Percentiles rank a stretch among this genome's conserved stretches.
These are phyloP conservation scores for Massariosphaeria phaeospora DNA, from an alignment of 495 filamentous ascomycete species.

Conservation along the genomic window DNA sequence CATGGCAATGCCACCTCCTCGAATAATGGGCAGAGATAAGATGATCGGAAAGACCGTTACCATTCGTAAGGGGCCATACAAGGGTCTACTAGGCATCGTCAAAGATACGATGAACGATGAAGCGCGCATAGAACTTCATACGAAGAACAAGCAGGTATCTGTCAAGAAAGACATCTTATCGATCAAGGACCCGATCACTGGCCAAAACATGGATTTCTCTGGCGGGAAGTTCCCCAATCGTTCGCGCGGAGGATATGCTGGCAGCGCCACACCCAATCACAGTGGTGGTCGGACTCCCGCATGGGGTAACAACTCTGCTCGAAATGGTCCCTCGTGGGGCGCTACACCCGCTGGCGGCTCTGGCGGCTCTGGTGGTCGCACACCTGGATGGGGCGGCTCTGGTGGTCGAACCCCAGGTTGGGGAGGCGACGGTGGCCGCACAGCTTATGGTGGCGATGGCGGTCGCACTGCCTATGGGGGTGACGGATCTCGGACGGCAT, in stretches of 20 bases:
- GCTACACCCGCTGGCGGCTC: too few relatives aligned
- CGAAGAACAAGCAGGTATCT: constrained; percentile 79
- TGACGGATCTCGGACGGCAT: constrained; percentile 38
- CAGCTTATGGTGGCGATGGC: constrained; percentile 56
- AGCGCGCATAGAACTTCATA: constrained; percentile 86
- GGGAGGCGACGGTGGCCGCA: constrained; percentile 63
- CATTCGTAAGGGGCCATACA: constrained; percentile 76
- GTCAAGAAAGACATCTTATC: constrained; percentile 70
- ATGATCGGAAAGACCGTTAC: constrained; percentile 86
- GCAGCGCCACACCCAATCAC: constrained; percentile 36
- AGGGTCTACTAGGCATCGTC: constrained; percentile 90
- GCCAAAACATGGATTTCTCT: constrained; percentile 63
- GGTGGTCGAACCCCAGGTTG: constrained; percentile 45
- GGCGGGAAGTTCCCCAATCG: constrained; percentile 52
- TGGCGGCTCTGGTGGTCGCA: constrained; percentile 56
- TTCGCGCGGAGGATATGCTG: constrained; percentile 45
- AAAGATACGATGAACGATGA: constrained; percentile 82
- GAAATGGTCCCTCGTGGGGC: constrained; percentile 38
- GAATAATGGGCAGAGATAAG: constrained; percentile 72
- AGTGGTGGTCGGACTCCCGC: constrained; percentile 63
- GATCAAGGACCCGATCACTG: constrained; percentile 76
- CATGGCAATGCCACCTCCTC: constrained; percentile 77
- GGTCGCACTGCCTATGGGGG: constrained; percentile 37
- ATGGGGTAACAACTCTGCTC: constrained; percentile 16
- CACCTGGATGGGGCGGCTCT: constrained; percentile 58